Evolutionary conservation across 2,329 filamentous ascomycete genomes (phyloP).

Genomic region (Colletotrichum eleusines): DNA sequence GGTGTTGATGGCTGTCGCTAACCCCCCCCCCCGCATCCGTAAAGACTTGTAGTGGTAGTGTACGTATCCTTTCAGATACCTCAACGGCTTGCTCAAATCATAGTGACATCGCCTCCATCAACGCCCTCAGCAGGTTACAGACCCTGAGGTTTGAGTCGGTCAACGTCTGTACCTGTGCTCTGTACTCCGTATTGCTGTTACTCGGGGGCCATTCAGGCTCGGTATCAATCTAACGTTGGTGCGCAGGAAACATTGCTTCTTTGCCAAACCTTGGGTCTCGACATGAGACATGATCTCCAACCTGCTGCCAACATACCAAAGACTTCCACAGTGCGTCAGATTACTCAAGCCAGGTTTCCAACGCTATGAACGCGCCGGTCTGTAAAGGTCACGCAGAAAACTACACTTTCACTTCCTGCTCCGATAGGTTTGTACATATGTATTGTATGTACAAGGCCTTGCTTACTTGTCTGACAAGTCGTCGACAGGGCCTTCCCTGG

Average conservation of each 20-base stretch:
- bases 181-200: constrained; percentile 15
- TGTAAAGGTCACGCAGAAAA: background rate
- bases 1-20: background rate
- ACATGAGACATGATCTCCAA: constrained; percentile 32
- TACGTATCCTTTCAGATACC: background rate
- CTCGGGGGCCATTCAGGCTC: background rate
- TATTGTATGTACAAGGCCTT: background rate
- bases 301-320: constrained; percentile 20
- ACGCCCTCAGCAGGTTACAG: constrained; percentile 25
- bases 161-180: constrained; percentile 19
- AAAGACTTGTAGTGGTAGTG: background rate
- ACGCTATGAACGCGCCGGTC: background rate
- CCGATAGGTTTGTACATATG: constrained; percentile 7
- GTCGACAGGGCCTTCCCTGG: constrained; percentile 13
- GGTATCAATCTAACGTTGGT: constrained; percentile 14
- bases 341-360: constrained; percentile 12
- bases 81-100: constrained; percentile 22
- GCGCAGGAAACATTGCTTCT: constrained; percentile 22
- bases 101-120: constrained; percentile 26
- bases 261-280: constrained; percentile 28
- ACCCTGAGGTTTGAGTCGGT: constrained; percentile 30
- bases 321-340: background rate
- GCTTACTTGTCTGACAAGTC: constrained; percentile 25
- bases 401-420: background rate
- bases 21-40: background rate